phyloP scores from a whole-genome alignment of 202 grass and related monocot species.

The Brachypodium distachyon region DNA sequence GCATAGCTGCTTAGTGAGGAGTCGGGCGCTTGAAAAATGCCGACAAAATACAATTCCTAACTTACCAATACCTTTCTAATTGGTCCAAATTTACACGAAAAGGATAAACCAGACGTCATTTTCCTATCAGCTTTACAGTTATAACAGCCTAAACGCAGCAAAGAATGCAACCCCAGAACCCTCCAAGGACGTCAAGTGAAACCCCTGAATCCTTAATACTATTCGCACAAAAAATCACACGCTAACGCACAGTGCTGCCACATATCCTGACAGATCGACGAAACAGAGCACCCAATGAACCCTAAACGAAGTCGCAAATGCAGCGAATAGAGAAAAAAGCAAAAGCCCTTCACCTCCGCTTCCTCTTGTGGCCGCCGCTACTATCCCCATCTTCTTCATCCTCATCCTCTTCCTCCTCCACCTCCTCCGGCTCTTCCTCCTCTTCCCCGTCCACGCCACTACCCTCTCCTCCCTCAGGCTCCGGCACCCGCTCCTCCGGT shows the following conservation, averaged over 20 bases:
- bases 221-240: neutral
- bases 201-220: neutral
- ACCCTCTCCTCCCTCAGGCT: conserved; percentile 16
- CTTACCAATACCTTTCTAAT: neutral
- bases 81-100: neutral
- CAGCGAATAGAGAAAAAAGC: neutral
- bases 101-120: neutral
- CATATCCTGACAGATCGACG: conserved; percentile 15
- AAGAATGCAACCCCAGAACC: neutral
- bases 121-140: neutral
- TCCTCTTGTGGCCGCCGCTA: conserved; percentile 40
- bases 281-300: neutral
- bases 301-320: conserved; percentile 8
- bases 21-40: no score
- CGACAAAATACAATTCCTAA: conserved; percentile 13
- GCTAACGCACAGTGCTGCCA: neutral
- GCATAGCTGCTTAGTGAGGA: no score
- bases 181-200: neutral
- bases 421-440: conserved; percentile 19
- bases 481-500: conserved; percentile 6
- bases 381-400: conserved; percentile 29
- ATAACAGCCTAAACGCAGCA: neutral
- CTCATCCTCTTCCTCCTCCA: conserved; percentile 16
- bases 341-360: conserved; percentile 47
- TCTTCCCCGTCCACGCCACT: conserved; percentile 17